These are phyloP conservation scores for Alternaria atra DNA, from an alignment of 2,329 filamentous ascomycete genomes.

Conservation along the genomic window DNA sequence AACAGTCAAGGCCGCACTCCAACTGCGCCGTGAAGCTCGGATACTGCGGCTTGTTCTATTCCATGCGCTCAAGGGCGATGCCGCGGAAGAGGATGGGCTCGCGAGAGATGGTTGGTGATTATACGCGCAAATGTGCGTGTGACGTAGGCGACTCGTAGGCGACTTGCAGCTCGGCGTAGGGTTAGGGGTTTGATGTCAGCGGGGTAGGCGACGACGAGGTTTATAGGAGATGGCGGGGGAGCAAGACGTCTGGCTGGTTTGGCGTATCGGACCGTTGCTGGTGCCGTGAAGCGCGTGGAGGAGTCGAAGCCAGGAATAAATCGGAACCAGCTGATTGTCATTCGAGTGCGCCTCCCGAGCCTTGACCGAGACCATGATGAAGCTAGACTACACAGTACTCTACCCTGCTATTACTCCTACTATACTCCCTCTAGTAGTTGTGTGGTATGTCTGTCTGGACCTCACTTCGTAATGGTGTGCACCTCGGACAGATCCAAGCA, in stretches of 20 bases:
- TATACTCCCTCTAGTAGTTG: not conserved
- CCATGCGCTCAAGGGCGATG: slow-evolving; percentile 1
- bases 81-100: not conserved
- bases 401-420: not conserved
- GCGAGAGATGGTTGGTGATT: not conserved
- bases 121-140: slow-evolving; percentile 20
- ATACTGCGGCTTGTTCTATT: not conserved
- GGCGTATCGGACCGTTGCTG: slow-evolving; percentile 22
- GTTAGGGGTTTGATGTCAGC: slow-evolving; percentile 9
- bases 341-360: slow-evolving; percentile 21
- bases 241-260: slow-evolving; percentile 16
- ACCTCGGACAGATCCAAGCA: slow-evolving; percentile 18
- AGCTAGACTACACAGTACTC: not conserved
- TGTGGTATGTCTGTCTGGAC: not conserved
- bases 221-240: slow-evolving; percentile 25
- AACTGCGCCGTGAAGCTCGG: slow-evolving; percentile 1
- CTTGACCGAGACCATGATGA: slow-evolving; percentile 11
- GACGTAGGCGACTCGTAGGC: slow-evolving; percentile 38
- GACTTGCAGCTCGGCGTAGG: slow-evolving; percentile 5
- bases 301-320: slow-evolving; percentile 29
- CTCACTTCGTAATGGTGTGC: slow-evolving; percentile 18
- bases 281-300: slow-evolving; percentile 22
- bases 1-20: not conserved
- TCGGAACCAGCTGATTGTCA: slow-evolving; percentile 43
- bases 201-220: slow-evolving; percentile 19